phyloP scores from a whole-genome alignment of 257 asterid genomes.

The Osmanthus fragrans region DNA sequence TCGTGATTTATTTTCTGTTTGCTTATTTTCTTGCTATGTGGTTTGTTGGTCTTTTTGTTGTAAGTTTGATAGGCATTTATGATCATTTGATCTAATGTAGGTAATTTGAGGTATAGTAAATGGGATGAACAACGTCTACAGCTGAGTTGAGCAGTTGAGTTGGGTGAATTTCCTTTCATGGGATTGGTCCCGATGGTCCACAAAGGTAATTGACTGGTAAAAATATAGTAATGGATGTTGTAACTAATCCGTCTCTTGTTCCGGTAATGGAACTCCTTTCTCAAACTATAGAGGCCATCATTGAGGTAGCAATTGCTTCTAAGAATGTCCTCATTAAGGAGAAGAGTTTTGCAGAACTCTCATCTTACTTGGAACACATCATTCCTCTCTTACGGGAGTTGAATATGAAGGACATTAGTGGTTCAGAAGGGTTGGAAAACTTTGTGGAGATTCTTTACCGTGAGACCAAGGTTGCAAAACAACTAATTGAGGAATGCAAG shows the following conservation, averaged over 20 bases:
- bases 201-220: background rate
- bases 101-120: conserved; percentile 7
- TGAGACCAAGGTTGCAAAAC: conserved; percentile 37
- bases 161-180: conserved; percentile 17
- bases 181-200: background rate
- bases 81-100: background rate
- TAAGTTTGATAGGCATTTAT: background rate
- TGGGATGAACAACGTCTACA: conserved; percentile 13
- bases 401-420: conserved; percentile 27
- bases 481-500: conserved; percentile 50
- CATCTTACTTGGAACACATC: conserved; percentile 46
- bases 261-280: conserved; percentile 31
- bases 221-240: conserved; percentile 41
- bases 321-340: conserved; percentile 39
- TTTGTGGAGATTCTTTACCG: conserved; percentile 41
- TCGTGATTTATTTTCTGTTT: too few relatives aligned
- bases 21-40: too few relatives aligned
- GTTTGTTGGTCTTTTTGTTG: too few relatives aligned
- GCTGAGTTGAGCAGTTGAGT: background rate
- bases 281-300: conserved; percentile 38
- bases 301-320: conserved; percentile 37
- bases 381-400: conserved; percentile 50
- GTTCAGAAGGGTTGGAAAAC: conserved; percentile 34
- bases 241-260: conserved; percentile 26
- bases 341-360: conserved; percentile 45